Conservation (phyloP, 768 basidiomycete species). For the Auricularia sp. region DNA sequence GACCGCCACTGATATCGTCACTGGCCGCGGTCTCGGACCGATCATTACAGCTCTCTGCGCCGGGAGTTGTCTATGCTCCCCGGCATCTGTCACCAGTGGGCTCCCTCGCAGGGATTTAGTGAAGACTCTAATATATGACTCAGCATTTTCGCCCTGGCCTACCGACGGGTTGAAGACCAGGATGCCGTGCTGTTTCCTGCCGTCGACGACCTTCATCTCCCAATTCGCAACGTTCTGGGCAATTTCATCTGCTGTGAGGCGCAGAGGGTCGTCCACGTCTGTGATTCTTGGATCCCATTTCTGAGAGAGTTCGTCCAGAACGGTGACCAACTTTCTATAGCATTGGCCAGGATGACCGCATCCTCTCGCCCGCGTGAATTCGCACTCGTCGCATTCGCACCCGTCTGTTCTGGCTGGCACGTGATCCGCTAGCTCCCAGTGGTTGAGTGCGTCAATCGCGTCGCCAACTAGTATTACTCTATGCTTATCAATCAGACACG, state of each 20-base stretch:
- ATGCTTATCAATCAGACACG: neutral
- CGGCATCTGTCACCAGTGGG: too few relatives aligned
- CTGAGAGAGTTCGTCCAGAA: neutral
- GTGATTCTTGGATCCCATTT: slow-evolving; percentile 6
- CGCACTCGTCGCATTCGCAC: neutral
- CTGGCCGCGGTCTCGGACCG: too few relatives aligned
- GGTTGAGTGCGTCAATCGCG: slow-evolving; percentile 15
- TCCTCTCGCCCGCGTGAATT: neutral
- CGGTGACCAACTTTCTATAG: neutral
- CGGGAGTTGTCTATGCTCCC: too few relatives aligned
- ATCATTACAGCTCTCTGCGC: too few relatives aligned
- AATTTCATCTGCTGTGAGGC: too few relatives aligned
- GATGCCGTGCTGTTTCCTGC: neutral
- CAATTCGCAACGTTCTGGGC: too few relatives aligned
- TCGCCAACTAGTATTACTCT: neutral
- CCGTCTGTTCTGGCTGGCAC: neutral
- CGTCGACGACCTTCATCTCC: too few relatives aligned
- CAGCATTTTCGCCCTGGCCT: neutral
- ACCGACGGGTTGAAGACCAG: neutral
- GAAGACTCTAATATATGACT: neutral
- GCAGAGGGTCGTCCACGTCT: slow-evolving; percentile 6
- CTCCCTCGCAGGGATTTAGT: neutral
- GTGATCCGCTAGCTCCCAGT: neutral
- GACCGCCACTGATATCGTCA: too few relatives aligned
- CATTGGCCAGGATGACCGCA: neutral